Percentiles rank a stretch among this genome's conserved stretches.
phyloP scores from a whole-genome alignment of 768 basidiomycete species.

The Hysterangium stoloniferum region DNA sequence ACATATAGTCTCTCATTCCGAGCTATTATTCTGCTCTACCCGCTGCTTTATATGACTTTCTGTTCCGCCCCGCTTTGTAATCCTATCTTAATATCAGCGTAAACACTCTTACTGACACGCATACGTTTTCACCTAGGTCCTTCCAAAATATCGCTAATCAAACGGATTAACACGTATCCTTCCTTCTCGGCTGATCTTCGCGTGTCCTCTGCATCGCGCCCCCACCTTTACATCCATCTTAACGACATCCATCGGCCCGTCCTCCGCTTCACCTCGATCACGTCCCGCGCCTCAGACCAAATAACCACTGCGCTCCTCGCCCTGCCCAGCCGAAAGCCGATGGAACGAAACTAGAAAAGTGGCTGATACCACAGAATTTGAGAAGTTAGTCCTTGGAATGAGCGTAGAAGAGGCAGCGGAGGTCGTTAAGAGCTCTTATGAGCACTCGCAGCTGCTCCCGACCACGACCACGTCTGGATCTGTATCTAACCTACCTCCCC shows the following conservation, averaged over 20 bases:
- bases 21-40: no score
- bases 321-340: slow-evolving; percentile 36
- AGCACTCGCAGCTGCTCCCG: background rate
- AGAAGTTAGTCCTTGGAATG: slow-evolving; percentile 49
- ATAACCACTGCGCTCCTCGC: slow-evolving; percentile 52
- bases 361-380: slow-evolving; percentile 32
- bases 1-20: slow-evolving; percentile 14
- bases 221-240: no score
- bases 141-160: no score
- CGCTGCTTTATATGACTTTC: slow-evolving; percentile 17
- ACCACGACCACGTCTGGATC: slow-evolving; percentile 13
- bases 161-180: slow-evolving; percentile 53
- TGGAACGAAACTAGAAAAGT: slow-evolving; percentile 32
- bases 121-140: no score
- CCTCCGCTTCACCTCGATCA: slow-evolving; percentile 32
- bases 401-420: slow-evolving; percentile 46
- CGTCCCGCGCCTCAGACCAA: slow-evolving; percentile 36
- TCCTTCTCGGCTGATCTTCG: no score
- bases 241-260: no score
- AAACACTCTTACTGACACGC: no score
- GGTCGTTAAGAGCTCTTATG: no score
- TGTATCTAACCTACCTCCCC: background rate
- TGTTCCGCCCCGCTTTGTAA: slow-evolving; percentile 16
- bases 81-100: no score
- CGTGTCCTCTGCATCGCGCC: no score